phyloP scores from a whole-genome alignment of 306 rosid species.

The Hippophae rhamnoides region DNA sequence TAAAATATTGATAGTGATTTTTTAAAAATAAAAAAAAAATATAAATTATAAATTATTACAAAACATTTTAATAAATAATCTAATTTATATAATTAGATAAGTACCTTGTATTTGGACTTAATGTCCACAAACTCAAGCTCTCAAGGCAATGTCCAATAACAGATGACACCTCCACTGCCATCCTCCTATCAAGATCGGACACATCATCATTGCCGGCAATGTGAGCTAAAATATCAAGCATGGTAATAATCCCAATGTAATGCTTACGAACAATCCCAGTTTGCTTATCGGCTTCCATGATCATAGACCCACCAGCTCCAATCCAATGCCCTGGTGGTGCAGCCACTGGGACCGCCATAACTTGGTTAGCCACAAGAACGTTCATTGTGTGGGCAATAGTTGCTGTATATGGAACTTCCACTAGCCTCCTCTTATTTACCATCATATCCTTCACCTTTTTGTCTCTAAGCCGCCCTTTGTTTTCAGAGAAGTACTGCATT shows the following conservation, averaged over 20 bases:
- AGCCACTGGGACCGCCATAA: slow-evolving; percentile 76
- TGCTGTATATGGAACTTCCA: slow-evolving; percentile 87
- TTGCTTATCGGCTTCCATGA: slow-evolving; percentile 67
- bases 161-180: slow-evolving; percentile 55
- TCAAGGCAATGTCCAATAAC: slow-evolving; percentile 66
- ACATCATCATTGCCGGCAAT: slow-evolving; percentile 54
- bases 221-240: slow-evolving; percentile 78
- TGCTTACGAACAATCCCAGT: slow-evolving; percentile 58
- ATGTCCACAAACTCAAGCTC: slow-evolving; percentile 85
- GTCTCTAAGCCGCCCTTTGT: slow-evolving; percentile 18
- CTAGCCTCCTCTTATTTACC: slow-evolving; percentile 51
- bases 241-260: slow-evolving; percentile 81
- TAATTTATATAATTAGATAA: background rate
- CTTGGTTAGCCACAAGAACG: slow-evolving; percentile 55
- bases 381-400: slow-evolving; percentile 68
- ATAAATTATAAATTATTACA: no score
- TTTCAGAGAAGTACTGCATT: no score
- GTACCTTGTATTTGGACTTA: slow-evolving; percentile 74
- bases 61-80: background rate
- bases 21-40: no score
- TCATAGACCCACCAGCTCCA: slow-evolving; percentile 88
- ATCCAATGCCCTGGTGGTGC: slow-evolving; percentile 95
- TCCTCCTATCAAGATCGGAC: slow-evolving; percentile 44
- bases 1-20: no score
- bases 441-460: slow-evolving; percentile 53